Conservation (phyloP, 2,329 filamentous ascomycete genomes). For the Microdochium nivale region DNA sequence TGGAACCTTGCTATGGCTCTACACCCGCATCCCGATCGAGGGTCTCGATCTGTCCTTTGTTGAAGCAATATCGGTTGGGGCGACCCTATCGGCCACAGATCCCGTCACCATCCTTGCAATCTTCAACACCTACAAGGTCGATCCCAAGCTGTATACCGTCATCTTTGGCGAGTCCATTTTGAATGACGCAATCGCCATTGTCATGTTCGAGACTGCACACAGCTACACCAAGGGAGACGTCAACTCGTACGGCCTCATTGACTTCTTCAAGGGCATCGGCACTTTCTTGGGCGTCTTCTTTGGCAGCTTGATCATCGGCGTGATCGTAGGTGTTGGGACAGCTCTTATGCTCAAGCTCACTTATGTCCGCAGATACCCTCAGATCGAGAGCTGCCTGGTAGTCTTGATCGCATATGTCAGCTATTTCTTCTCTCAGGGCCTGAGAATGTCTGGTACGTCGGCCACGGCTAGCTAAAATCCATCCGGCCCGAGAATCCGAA, state of each 20-base stretch:
- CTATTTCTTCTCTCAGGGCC: constrained; percentile 95
- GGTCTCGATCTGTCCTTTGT: constrained; percentile 83
- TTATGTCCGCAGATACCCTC: constrained; percentile 82
- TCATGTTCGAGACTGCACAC: constrained; percentile 95
- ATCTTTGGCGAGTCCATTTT: constrained; percentile 98
- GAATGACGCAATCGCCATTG: constrained; percentile 97
- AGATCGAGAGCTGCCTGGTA: constrained; percentile 93
- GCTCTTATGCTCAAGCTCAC: constrained; percentile 91
- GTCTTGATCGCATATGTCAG: constrained; percentile 91
- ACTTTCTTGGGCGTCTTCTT: constrained; percentile 97
- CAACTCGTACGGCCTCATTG: constrained; percentile 67
- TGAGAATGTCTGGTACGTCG: constrained; percentile 83
- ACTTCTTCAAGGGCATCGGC: constrained; percentile 83
- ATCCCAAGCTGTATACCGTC: constrained; percentile 95
- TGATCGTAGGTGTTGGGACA: constrained; percentile 77
- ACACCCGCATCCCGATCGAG: constrained; percentile 79
- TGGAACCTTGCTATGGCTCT: constrained; percentile 79
- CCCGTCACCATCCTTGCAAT: constrained; percentile 97
- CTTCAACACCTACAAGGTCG: constrained; percentile 98
- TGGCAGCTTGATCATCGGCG: constrained; percentile 81
- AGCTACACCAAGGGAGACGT: constrained; percentile 73
- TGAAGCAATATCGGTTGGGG: constrained; percentile 92
- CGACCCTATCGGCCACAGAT: constrained; percentile 92
- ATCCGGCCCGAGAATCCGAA: not conserved
- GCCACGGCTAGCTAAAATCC: too few relatives aligned